These are phyloP conservation scores for Colletotrichum kahawae DNA, from an alignment of 2,329 filamentous ascomycete genomes.

Conservation along the genomic window DNA sequence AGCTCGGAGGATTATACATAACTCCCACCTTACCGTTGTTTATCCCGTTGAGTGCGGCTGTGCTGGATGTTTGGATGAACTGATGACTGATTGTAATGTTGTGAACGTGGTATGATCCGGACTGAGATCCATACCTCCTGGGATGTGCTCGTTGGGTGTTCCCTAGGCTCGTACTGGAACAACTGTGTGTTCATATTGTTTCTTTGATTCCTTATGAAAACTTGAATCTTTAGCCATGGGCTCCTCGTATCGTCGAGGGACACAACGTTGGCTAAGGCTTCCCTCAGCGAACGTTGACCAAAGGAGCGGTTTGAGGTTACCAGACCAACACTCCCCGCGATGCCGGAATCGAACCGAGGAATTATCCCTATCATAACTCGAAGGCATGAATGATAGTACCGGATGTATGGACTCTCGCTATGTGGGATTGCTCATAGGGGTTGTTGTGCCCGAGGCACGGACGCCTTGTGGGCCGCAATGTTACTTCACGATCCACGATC, in stretches of 20 bases:
- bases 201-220: background rate
- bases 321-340: background rate
- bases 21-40: background rate
- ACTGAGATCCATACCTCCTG: background rate
- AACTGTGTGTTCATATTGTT: background rate
- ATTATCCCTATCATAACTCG: background rate
- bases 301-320: background rate
- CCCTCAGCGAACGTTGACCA: background rate
- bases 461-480: background rate
- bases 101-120: background rate
- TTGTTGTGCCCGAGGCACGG: background rate
- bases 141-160: background rate
- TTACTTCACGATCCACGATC: background rate
- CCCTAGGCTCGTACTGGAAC: background rate
- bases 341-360: background rate
- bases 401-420: background rate
- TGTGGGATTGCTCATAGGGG: background rate
- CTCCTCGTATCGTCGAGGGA: background rate
- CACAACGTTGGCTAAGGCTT: accelerated
- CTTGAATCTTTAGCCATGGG: too few species aligned
- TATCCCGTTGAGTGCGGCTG: background rate
- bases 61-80: background rate
- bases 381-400: background rate
- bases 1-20: background rate
- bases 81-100: background rate